phyloP scores from a whole-genome alignment of 2,329 filamentous ascomycete species.

The Botrytis squamosa region DNA sequence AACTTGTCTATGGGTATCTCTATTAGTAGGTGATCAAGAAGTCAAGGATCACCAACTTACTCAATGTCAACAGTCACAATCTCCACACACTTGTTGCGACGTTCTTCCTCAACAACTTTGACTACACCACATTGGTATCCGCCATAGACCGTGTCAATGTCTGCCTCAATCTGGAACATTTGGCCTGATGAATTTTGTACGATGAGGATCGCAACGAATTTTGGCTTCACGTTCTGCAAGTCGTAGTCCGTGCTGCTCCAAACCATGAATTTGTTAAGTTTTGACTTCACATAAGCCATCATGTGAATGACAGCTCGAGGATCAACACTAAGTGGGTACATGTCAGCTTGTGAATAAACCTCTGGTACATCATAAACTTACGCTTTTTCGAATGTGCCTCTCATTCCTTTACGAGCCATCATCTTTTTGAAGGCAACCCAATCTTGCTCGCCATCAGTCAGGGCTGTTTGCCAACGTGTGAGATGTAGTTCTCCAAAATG shows the following conservation, averaged over 20 bases:
- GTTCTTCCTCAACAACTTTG: constrained; percentile 29
- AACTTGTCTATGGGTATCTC: constrained; percentile 27
- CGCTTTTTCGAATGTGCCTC: constrained; percentile 34
- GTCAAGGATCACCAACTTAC: constrained; percentile 15
- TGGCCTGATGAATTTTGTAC: constrained; percentile 28
- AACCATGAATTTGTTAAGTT: constrained; percentile 28
- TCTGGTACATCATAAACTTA: constrained; percentile 26
- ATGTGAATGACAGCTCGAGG: constrained; percentile 26
- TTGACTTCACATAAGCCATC: constrained; percentile 25
- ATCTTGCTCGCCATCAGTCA: constrained; percentile 24
- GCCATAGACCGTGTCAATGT: constrained; percentile 30
- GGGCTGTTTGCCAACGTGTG: constrained; percentile 26
- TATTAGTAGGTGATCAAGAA: constrained; percentile 4
- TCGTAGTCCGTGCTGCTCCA: constrained; percentile 11
- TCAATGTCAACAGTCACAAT: constrained; percentile 35
- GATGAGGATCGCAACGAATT: constrained; percentile 32
- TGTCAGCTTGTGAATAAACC: background rate
- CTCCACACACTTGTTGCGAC: constrained; percentile 33
- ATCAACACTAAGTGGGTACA: constrained; percentile 21
- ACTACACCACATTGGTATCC: constrained; percentile 33
- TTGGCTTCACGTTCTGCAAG: constrained; percentile 28
- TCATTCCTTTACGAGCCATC: constrained; percentile 31
- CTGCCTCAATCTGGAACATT: constrained; percentile 33
- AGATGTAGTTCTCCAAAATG: constrained; percentile 37
- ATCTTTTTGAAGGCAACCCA: constrained; percentile 34